Evolutionary conservation across 192 early-diverging fungal genomes (phyloP), one percentile per base, ranked within the genome.

Genomic region (Anaeromyces robustus): DNA sequence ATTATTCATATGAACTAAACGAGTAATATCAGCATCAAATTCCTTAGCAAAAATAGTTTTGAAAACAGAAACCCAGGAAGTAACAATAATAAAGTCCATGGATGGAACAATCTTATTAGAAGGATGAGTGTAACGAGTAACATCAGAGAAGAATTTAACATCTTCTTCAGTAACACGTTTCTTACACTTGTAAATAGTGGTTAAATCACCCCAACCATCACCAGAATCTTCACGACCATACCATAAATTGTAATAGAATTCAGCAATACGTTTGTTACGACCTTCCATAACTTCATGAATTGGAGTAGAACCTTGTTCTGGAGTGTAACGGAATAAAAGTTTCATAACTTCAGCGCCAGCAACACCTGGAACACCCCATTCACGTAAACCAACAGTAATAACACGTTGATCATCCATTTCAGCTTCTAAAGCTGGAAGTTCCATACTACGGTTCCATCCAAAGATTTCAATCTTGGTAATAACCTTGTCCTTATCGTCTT

Each of bases 1-100:
- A 87, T 98, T 98, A 82, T 92, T 94, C 81, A 98, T 89, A 85
- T 98, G 96, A 43, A 98, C 96, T 12, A 98, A 87, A 79, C 91
- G 89, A 83, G 96, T 89, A 59, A 98, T 89, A 82, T 98, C 96
- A 77, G 95, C 96, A 84, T 98, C 95, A 80, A 98, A 94, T 31
- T 94, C 93, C 86, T 94, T 94, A 79, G 95, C 94, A 87, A 96
- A 90, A 79, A 98, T 95, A 28, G 94, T 94, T 87, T 94, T 94
- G 85, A 96, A 93, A 80, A 96, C 93, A 30, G 92, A 93, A 89
- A 89, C 89, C 95, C 95, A 93, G 39, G 92, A 94, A 79, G 94
- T 94, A 78, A 96, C 94, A 80, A 98, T 98, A 78, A 94, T 94
- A 87, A 95, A 96, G 87, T 96, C 95, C 94, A 98, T 93, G 28